phyloP scores from a whole-genome alignment of 2,329 filamentous ascomycete genomes.

The Alternaria solani region DNA sequence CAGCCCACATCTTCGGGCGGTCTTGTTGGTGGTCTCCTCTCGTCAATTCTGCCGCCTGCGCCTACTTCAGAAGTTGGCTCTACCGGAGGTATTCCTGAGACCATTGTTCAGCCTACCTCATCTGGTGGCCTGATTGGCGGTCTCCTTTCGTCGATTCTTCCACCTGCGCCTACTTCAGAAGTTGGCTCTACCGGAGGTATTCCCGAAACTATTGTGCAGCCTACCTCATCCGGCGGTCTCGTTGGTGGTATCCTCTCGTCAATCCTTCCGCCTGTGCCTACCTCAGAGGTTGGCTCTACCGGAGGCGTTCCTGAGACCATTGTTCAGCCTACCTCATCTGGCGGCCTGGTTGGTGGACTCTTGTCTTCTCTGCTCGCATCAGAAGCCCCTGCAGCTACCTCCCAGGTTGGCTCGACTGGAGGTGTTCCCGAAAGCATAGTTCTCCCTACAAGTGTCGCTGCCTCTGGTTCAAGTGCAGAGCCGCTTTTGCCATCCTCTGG shows the following conservation, averaged over 20 bases:
- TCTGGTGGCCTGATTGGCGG: neutral
- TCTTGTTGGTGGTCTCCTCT: constrained; percentile 6
- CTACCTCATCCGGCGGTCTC: neutral
- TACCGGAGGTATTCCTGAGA: constrained; percentile 26
- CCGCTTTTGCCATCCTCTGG: constrained; percentile 26
- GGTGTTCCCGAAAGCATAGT: constrained; percentile 32
- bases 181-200: too few species aligned
- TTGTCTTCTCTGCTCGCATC: constrained; percentile 22
- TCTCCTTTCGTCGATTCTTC: too few species aligned
- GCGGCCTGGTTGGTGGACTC: constrained; percentile 17
- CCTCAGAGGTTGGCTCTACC: constrained; percentile 24
- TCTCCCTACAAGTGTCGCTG: constrained; percentile 28
- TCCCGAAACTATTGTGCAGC: too few species aligned
- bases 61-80: constrained; percentile 22
- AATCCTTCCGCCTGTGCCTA: constrained; percentile 14
- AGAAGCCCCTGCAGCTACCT: constrained; percentile 21
- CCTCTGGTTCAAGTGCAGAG: constrained; percentile 4
- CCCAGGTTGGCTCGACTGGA: constrained; percentile 33
- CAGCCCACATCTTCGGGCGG: constrained; percentile 16
- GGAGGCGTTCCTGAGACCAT: constrained; percentile 25
- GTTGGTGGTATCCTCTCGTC: constrained; percentile 22
- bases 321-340: constrained; percentile 14
- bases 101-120: constrained; percentile 14
- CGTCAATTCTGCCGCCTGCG: constrained; percentile 21
- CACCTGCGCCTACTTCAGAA: too few species aligned